Percentiles rank a stretch among this genome's conserved stretches.
These are phyloP conservation scores for Aspergillus latus DNA, from an alignment of 2,329 filamentous ascomycete genomes.

Conservation along the genomic window DNA sequence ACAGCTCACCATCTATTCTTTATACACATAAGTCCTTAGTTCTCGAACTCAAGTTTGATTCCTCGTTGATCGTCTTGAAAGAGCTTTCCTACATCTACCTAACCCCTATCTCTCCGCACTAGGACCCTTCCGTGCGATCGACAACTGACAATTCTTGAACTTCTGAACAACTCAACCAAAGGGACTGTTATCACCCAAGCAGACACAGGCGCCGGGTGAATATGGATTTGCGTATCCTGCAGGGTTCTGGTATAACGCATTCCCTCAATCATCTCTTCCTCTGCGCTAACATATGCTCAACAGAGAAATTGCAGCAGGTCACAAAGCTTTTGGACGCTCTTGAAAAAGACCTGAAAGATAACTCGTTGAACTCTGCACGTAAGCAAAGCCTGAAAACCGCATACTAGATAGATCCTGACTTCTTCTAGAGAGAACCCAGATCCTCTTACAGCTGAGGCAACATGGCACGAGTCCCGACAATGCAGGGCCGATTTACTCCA, in stretches of 20 bases:
- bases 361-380: conserved; percentile 62
- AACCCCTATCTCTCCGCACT: not conserved
- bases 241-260: conserved; percentile 28
- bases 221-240: conserved; percentile 29
- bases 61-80: too few relatives aligned
- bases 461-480: conserved; percentile 70
- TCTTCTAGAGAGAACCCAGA: conserved; percentile 36
- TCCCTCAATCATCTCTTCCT: not conserved
- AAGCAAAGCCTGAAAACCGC: conserved; percentile 29
- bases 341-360: conserved; percentile 60
- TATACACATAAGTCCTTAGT: not conserved
- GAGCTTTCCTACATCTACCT: not conserved
- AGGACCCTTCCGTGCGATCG: not conserved
- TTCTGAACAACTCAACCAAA: not conserved
- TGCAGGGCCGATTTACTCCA: conserved; percentile 79
- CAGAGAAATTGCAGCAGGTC: conserved; percentile 69
- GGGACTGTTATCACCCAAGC: not conserved
- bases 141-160: not conserved
- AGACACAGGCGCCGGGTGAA: not conserved
- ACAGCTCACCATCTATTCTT: not conserved
- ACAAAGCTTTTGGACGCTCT: conserved; percentile 63
- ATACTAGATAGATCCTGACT: not conserved
- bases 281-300: conserved; percentile 4
- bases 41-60: not conserved
- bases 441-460: conserved; percentile 68